These are phyloP conservation scores for Cercospora sojina DNA, from an alignment of 2,329 filamentous ascomycete species.

Conservation along the genomic window DNA sequence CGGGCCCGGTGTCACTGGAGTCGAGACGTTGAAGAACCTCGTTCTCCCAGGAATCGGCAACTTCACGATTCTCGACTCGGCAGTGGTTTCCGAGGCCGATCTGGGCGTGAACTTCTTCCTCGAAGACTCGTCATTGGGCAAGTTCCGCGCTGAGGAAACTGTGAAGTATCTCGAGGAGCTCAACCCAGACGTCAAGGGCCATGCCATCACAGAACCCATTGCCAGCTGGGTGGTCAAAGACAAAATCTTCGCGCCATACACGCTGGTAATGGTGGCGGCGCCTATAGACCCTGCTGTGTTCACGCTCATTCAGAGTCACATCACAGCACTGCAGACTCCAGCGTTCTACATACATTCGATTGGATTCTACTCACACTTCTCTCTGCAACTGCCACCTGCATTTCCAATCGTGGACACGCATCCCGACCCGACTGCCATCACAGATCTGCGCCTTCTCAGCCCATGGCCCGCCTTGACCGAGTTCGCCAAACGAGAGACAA, in stretches of 20 bases:
- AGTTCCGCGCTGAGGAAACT: slow-evolving; percentile 74
- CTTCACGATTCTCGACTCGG: slow-evolving; percentile 86
- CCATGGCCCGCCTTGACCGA: slow-evolving; percentile 80
- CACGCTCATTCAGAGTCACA: slow-evolving; percentile 50
- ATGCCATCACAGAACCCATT: slow-evolving; percentile 59
- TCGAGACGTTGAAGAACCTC: slow-evolving; percentile 95
- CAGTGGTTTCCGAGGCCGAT: slow-evolving; percentile 74
- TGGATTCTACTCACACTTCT: slow-evolving; percentile 89
- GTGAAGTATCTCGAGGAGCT: slow-evolving; percentile 77
- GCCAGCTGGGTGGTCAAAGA: slow-evolving; percentile 46
- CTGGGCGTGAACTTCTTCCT: slow-evolving; percentile 97
- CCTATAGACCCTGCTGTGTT: slow-evolving; percentile 58
- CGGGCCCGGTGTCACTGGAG: slow-evolving; percentile 78
- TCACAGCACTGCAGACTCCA: slow-evolving; percentile 63
- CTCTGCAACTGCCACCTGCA: slow-evolving; percentile 70
- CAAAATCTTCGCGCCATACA: slow-evolving; percentile 50
- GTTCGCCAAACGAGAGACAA: slow-evolving; percentile 66
- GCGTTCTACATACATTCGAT: slow-evolving; percentile 81
- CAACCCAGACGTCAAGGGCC: slow-evolving; percentile 85
- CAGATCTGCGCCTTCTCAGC: slow-evolving; percentile 77
- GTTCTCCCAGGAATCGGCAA: slow-evolving; percentile 87
- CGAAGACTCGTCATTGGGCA: slow-evolving; percentile 73
- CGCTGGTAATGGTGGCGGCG: slow-evolving; percentile 61
- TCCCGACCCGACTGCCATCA: slow-evolving; percentile 79
- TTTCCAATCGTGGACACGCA: slow-evolving; percentile 96